Percentiles rank a stretch among this genome's conserved stretches.
Evolutionary conservation across 352 stramenopile genomes (phyloP).

Genomic region (Phytophthora idaei): DNA sequence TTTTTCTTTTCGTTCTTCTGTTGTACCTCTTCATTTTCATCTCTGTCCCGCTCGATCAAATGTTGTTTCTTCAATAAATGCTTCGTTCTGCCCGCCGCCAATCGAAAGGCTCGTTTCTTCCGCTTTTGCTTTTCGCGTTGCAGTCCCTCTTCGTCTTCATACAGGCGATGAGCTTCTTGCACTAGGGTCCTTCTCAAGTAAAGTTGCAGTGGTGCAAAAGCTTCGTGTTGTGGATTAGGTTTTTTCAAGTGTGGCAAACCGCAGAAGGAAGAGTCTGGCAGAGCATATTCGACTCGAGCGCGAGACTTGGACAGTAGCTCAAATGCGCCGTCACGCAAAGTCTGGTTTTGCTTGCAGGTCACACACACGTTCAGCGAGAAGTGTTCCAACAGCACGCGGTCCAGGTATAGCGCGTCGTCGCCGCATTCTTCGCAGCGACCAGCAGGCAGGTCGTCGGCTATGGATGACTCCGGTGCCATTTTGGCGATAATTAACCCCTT

Average conservation of each 20-base stretch:
- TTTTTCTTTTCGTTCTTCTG: conserved; percentile 15
- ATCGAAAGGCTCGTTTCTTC: conserved; percentile 53
- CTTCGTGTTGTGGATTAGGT: conserved; percentile 68
- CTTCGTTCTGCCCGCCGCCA: conserved; percentile 57
- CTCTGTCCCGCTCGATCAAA: conserved; percentile 24
- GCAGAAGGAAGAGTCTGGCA: conserved; percentile 68
- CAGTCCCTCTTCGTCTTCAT: conserved; percentile 50
- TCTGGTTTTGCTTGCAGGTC: conserved; percentile 64
- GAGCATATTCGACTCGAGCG: conserved; percentile 58
- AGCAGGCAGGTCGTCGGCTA: conserved; percentile 27
- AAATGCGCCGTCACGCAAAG: conserved; percentile 55
- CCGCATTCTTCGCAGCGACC: conserved; percentile 60
- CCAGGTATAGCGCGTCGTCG: conserved; percentile 51
- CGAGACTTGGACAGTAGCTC: conserved; percentile 67
- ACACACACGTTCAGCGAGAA: conserved; percentile 69
- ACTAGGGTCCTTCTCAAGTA: conserved; percentile 62
- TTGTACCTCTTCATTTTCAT: conserved; percentile 1
- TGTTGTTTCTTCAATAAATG: conserved; percentile 61
- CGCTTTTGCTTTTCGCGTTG: conserved; percentile 51
- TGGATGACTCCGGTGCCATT: conserved; percentile 6
- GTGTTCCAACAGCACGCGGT: conserved; percentile 51
- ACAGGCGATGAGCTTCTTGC: conserved; percentile 57
- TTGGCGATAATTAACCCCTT: not conserved
- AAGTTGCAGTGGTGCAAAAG: conserved; percentile 69
- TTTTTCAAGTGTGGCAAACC: conserved; percentile 54